A percentile compares a stretch with the other conserved stretches of the same genome.
Conservation (phyloP, 257 asterid species). For the Plectranthus barbatus region DNA sequence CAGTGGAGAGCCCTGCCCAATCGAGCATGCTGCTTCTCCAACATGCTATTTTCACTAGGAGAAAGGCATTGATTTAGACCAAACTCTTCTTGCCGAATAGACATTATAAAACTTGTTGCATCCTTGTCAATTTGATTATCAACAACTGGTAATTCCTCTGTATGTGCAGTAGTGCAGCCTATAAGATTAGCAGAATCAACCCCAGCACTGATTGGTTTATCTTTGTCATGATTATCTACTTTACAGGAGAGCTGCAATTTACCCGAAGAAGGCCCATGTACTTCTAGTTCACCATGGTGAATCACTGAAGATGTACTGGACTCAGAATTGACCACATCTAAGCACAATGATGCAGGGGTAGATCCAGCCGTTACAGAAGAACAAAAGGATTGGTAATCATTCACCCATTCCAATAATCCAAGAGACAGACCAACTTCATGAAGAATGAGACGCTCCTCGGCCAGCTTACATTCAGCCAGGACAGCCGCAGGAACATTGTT, state of each 20-base stretch:
- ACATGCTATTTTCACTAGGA: conserved; percentile 53
- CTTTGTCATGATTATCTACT: conserved; percentile 12
- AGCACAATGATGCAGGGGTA: conserved; percentile 33
- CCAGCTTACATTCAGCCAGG: conserved; percentile 54
- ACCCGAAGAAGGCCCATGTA: conserved; percentile 15
- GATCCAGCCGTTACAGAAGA: conserved; percentile 30
- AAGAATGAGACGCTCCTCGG: conserved; percentile 67
- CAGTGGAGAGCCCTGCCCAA: conserved; percentile 97
- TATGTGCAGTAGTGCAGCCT: too few species aligned
- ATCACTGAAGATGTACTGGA: conserved; percentile 18
- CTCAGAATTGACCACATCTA: conserved; percentile 22
- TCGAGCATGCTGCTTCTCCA: conserved; percentile 95
- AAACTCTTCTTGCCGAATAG: conserved; percentile 79
- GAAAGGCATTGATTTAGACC: conserved; percentile 64
- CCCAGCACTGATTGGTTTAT: conserved; percentile 13
- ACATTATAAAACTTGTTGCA: conserved; percentile 49
- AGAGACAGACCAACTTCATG: conserved; percentile 87
- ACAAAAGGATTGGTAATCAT: conserved; percentile 49
- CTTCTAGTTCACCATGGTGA: conserved; percentile 11
- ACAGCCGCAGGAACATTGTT: conserved; percentile 69
- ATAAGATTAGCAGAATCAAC: conserved; percentile 23
- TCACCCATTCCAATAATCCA: conserved; percentile 79
- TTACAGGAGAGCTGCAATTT: conserved; percentile 19
- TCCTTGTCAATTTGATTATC: conserved; percentile 22
- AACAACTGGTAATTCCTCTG: conserved; percentile 4